Base-by-base conservation (phyloP, 192 early-diverging fungal genomes). In the Dissophora ornata region DNA sequence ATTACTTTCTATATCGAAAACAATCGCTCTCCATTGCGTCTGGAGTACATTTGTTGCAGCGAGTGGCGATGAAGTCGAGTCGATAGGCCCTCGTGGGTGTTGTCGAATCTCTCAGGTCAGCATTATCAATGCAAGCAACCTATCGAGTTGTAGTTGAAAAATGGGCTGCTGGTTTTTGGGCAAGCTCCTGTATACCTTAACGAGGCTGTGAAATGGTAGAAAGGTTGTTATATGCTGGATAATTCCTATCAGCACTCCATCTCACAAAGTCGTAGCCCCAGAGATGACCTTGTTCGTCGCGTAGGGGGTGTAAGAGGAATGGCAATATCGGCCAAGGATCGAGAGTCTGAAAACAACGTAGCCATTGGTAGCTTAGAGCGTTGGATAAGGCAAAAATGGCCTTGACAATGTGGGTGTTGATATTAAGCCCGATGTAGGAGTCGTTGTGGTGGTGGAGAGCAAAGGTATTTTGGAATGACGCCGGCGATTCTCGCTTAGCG, bases 21-120 rank as follows among this genome's bases (percentile, higher is more conserved):
- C 21, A 4, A 58, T 70, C 7, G 40, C 68, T 21, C 68, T 21
- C 68, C 68, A 70, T 22, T 60, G 42, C 1, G 58, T 70, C 33
- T 45, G 33, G 9, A 70, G 22, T 13, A 19, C 45, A 4, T 24
- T 25, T 7, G 6, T 33, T 0, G 36, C 19, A 29, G 30, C 22
- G 8, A 30, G 9, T 8, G 34, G 21, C 24, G 36, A 34, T 21
- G 32, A 21, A 5, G 29, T 2, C 29, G 46, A 36, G 10, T 49
- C 45, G 21, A 38, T 24, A 4, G 48, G 19, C 22, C 49, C 44
- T 25, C 22, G 21, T 11, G 53, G 30, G 1, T 45, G 13, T 36
- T 70, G 68, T 4, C 28, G 36, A 10, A 70, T 62, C 8, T 70
- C 68, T 3, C 61, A 45, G 11, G 68, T 70, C 3, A 70, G 58